These are phyloP conservation scores for Solanum arcanum DNA, from an alignment of 257 asterid species.

Conservation along the genomic window DNA sequence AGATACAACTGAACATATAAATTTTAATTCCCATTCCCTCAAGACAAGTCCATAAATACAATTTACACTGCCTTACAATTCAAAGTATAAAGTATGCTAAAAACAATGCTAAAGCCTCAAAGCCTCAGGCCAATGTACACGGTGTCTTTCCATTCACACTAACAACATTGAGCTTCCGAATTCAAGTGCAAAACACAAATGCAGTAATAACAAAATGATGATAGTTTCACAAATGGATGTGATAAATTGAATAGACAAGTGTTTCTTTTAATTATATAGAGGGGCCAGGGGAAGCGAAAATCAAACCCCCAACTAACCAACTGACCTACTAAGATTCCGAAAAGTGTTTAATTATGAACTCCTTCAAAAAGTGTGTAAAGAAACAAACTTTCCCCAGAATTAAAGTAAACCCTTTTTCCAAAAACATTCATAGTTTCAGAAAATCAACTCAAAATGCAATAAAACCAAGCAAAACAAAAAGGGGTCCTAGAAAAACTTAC, in stretches of 20 bases:
- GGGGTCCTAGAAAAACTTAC: slow-evolving; percentile 23
- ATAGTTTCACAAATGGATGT: not conserved
- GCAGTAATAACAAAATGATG: not conserved
- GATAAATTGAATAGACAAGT: not conserved
- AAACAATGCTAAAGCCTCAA: not conserved
- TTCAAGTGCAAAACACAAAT: not conserved
- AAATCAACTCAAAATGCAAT: not conserved
- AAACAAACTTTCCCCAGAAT: not conserved
- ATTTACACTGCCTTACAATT: not conserved
- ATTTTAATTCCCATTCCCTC: not conserved
- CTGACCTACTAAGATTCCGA: not conserved
- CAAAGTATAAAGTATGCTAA: not conserved
- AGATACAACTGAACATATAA: not conserved
- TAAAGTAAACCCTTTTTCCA: not conserved
- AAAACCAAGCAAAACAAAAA: not conserved
- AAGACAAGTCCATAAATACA: not conserved
- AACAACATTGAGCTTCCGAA: not conserved
- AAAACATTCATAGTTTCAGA: not conserved
- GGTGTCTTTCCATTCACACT: not conserved
- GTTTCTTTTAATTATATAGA: not conserved
- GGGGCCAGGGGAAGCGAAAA: not conserved
- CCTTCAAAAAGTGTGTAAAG: not conserved
- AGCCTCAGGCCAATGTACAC: not conserved
- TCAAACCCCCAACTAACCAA: not conserved
- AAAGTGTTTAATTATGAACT: not conserved